phyloP scores from a whole-genome alignment of 208 protist genomes.

The Porcisia hertigi region DNA sequence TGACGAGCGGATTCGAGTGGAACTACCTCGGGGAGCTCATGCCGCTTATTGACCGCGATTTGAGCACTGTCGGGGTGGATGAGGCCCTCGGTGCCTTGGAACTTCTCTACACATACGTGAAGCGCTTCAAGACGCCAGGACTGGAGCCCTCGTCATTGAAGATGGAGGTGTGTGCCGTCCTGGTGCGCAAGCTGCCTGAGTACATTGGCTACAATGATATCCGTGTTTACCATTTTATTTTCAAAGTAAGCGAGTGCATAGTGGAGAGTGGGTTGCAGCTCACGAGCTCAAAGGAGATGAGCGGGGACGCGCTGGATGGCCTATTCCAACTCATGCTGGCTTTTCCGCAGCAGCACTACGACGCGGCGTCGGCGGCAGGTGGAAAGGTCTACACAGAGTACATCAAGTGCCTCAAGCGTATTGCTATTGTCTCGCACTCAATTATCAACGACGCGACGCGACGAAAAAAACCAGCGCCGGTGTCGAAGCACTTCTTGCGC shows the following conservation, averaged over 20 bases:
- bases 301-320: conserved; percentile 45
- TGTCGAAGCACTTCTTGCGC: conserved; percentile 67
- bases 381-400: conserved; percentile 66
- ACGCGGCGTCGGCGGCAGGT: conserved; percentile 36
- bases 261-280: conserved; percentile 65
- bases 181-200: conserved; percentile 51
- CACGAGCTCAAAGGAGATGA: conserved; percentile 39
- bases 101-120: conserved; percentile 74
- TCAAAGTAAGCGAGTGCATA: conserved; percentile 85
- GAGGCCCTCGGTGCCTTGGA: conserved; percentile 52
- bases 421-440: conserved; percentile 74
- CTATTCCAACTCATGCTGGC: conserved; percentile 63
- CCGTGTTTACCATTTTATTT: conserved; percentile 61
- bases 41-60: conserved; percentile 44
- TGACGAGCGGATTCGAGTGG: conserved; percentile 81
- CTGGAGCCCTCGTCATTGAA: conserved; percentile 53
- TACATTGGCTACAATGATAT: conserved; percentile 77
- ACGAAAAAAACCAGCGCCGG: conserved; percentile 67
- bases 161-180: conserved; percentile 39
- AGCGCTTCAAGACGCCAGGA: conserved; percentile 69
- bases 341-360: conserved; percentile 70
- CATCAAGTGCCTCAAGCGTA: conserved; percentile 81
- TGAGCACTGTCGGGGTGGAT: conserved; percentile 18
- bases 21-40: conserved; percentile 79
- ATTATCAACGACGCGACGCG: conserved; percentile 76